A percentile compares a stretch with the other conserved stretches of the same genome.
These are phyloP conservation scores for Sugiyamaella qingdaonensis DNA, from an alignment of 805 yeast species.

Conservation along the genomic window DNA sequence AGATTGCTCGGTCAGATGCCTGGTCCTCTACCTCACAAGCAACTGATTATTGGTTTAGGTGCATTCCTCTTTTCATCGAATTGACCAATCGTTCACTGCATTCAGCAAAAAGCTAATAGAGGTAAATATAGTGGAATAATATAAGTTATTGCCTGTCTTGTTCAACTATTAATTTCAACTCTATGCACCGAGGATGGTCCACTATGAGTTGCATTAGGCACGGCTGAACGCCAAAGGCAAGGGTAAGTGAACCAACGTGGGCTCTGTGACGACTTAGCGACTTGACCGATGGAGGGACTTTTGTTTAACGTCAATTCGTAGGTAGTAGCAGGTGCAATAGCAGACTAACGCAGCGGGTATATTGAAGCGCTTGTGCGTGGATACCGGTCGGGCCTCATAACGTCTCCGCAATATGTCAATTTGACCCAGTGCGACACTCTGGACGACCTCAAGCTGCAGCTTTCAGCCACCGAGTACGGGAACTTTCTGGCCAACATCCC, in stretches of 20 bases:
- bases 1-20: too few relatives aligned
- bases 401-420: conserved; percentile 78
- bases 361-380: conserved; percentile 96
- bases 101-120: too few relatives aligned
- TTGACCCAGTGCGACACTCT: conserved; percentile 92
- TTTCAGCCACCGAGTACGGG: conserved; percentile 95
- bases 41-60: too few relatives aligned
- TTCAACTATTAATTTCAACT: too few relatives aligned
- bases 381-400: conserved; percentile 76
- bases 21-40: too few relatives aligned
- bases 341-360: conserved; percentile 51
- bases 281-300: conserved; percentile 74
- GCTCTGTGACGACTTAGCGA: conserved; percentile 47
- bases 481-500: conserved; percentile 79
- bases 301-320: conserved; percentile 77
- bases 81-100: too few relatives aligned
- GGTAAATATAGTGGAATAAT: too few relatives aligned
- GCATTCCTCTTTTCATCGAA: too few relatives aligned
- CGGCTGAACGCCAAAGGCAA: conserved; percentile 53
- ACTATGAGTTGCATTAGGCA: conserved; percentile 74
- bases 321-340: conserved; percentile 12
- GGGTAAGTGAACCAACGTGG: conserved; percentile 93
- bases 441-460: conserved; percentile 90
- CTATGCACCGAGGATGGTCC: too few relatives aligned
- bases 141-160: too few relatives aligned